These are phyloP conservation scores for Leucoagaricus sp. DNA, from an alignment of 1,284 basidiomycete species.

Conservation along the genomic window DNA sequence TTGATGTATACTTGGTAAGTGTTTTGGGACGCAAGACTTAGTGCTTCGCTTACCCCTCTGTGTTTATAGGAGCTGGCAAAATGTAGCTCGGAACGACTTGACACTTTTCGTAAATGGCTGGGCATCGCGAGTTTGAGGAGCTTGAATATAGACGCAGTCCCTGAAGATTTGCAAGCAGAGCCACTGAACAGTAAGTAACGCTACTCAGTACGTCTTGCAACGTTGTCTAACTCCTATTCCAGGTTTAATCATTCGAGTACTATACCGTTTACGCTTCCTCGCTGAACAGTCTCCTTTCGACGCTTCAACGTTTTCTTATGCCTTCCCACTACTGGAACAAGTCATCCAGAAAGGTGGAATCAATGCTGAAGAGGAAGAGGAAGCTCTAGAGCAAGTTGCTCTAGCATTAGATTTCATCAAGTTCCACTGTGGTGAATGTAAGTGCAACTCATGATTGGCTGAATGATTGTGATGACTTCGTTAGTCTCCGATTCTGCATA, in stretches of 20 bases:
- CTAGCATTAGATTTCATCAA: constrained; percentile 85
- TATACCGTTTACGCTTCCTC: constrained; percentile 85
- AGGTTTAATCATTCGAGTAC: constrained; percentile 83
- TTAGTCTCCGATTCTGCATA: constrained; percentile 69
- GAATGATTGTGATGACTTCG: neutral
- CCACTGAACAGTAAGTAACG: constrained; percentile 59
- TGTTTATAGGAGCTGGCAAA: constrained; percentile 55
- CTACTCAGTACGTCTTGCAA: neutral
- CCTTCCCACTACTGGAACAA: constrained; percentile 75
- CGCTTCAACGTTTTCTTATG: constrained; percentile 82
- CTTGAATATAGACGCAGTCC: constrained; percentile 65
- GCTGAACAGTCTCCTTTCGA: constrained; percentile 87
- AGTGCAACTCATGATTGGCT: constrained; percentile 27
- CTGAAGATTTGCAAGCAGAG: constrained; percentile 75
- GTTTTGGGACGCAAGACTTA: neutral
- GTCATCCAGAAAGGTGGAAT: constrained; percentile 77
- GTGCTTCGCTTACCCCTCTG: too few species aligned
- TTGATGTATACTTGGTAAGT: constrained; percentile 79
- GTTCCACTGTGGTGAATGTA: constrained; percentile 87
- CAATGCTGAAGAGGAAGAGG: constrained; percentile 71
- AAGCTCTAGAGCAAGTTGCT: constrained; percentile 85
- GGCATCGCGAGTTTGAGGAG: constrained; percentile 82
- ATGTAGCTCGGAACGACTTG: constrained; percentile 72
- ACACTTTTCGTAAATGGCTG: constrained; percentile 67
- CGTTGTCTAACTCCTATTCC: neutral